Conservation (phyloP, 2,329 filamentous ascomycete species). For the Exophiala spinifera region DNA sequence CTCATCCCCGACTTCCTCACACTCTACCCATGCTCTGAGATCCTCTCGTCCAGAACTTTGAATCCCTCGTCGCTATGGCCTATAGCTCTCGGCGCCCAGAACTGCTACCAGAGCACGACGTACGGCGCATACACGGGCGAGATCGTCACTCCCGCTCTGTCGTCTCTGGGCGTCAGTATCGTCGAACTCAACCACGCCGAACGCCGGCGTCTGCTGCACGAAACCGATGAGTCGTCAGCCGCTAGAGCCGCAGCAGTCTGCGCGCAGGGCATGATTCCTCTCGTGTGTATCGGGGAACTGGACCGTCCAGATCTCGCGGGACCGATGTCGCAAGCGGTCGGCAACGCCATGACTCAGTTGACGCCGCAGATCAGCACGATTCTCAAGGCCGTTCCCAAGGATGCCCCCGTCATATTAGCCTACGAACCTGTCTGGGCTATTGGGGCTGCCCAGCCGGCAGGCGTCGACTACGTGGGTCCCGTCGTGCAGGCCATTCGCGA, state of each 20-base stretch:
- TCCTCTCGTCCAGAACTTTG: conserved; percentile 30
- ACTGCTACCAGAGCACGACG: conserved; percentile 64
- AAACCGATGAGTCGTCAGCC: conserved; percentile 67
- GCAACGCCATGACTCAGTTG: conserved; percentile 64
- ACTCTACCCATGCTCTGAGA: conserved; percentile 49
- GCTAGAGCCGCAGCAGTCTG: conserved; percentile 68
- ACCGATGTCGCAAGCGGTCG: conserved; percentile 41
- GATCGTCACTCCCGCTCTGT: conserved; percentile 66
- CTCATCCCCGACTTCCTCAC: conserved; percentile 75
- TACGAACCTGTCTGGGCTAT: conserved; percentile 92
- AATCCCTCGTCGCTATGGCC: conserved; percentile 30
- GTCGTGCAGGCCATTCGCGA: conserved; percentile 64
- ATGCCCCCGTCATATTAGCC: conserved; percentile 70
- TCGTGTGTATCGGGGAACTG: conserved; percentile 77
- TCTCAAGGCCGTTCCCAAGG: conserved; percentile 57
- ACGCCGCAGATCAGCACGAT: conserved; percentile 63
- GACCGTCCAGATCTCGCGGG: conserved; percentile 43
- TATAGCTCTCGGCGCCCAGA: conserved; percentile 70
- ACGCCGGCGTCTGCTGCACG: conserved; percentile 66
- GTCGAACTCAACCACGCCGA: conserved; percentile 82
- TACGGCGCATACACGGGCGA: conserved; percentile 74
- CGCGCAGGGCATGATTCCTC: conserved; percentile 67
- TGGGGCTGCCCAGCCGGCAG: conserved; percentile 68
- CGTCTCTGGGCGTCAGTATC: conserved; percentile 65
- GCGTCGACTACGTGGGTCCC: conserved; percentile 66